These are phyloP conservation scores for Saxophila tyrrhenica DNA, from an alignment of 495 filamentous ascomycete genomes.

Conservation along the genomic window DNA sequence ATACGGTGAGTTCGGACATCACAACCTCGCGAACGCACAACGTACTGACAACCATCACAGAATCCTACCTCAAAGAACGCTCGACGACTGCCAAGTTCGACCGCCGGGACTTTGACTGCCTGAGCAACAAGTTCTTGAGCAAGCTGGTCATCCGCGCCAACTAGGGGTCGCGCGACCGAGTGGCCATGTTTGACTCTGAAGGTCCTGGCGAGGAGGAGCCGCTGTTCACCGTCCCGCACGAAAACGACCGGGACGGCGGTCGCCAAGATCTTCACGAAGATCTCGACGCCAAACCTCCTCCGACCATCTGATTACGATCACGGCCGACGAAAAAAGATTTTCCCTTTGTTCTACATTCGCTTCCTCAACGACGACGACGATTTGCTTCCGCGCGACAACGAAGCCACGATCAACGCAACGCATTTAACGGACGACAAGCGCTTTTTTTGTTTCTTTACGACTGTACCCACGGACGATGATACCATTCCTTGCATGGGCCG, in stretches of 20 bases:
- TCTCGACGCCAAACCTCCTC: background rate
- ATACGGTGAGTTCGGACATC: constrained; percentile 54
- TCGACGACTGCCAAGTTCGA: constrained; percentile 58
- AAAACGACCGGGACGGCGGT: background rate
- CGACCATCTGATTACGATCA: no score
- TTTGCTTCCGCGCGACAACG: background rate
- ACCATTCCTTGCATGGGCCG: background rate
- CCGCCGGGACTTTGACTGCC: constrained; percentile 77
- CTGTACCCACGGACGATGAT: background rate
- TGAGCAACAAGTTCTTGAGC: constrained; percentile 90
- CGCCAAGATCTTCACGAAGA: background rate
- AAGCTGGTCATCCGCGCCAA: constrained; percentile 90
- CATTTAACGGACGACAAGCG: no score
- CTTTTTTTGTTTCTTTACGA: background rate
- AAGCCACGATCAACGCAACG: background rate
- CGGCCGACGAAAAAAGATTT: background rate
- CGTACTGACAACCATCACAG: constrained; percentile 30
- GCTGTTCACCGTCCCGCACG: background rate
- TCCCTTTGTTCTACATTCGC: background rate
- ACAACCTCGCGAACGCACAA: background rate
- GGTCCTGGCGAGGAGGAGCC: background rate
- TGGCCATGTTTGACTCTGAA: background rate
- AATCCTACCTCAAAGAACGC: constrained; percentile 48
- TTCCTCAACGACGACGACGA: background rate
- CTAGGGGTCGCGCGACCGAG: constrained; percentile 27